Evolutionary conservation across 2,329 filamentous ascomycete species (phyloP), one percentile per base, ranked within the genome.

Genomic region (Aspergillus uvarum): DNA sequence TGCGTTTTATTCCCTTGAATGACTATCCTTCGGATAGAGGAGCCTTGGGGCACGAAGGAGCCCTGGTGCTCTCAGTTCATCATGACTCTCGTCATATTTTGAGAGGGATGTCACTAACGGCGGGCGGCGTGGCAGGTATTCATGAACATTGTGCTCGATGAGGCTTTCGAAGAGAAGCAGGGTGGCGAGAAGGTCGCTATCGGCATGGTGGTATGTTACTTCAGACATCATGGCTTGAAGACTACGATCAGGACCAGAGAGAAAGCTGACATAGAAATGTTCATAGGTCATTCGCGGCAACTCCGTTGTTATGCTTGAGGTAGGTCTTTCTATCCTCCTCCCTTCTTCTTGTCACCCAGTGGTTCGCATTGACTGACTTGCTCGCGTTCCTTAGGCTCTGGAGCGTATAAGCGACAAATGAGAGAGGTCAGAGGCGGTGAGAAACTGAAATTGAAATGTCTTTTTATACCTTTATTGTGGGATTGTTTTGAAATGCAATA

Each of bases 271-370:
- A 66, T 55, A 7, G 10, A 32, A 29, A 29, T 47, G 19, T 31
- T 29, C 54, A 29, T 63, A 92, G 89, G 90, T 97, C 66, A 97
- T 99, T 72, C 91, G 96, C 69, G 95, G 95, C 65, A 99, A 99
- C 80, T 96, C 94, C 2, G 93, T 99, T 26, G 93, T 99, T 58
- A 97, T 99, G 94, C 86, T 99, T 58, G 96, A 99, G 80, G 91
- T 77, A 58, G 51, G 68, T 69, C 22, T 50, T 29, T n/a, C 24
- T 19, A 29, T 48, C 21, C 44, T 31, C 19, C 4, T 29, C 7
- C 26, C 26, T 29, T 29, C 10, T 35, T 16, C 50, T 12, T 29
- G 14, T 47, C 8, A 19, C 38, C 22, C 24, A 10, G 5, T 29
- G 26, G 19, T 47, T 24, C 11, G 21, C 24, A n/a, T 22, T 31